phyloP scores from a whole-genome alignment of 805 yeast species.

The Groenewaldozyma tartarivorans region DNA sequence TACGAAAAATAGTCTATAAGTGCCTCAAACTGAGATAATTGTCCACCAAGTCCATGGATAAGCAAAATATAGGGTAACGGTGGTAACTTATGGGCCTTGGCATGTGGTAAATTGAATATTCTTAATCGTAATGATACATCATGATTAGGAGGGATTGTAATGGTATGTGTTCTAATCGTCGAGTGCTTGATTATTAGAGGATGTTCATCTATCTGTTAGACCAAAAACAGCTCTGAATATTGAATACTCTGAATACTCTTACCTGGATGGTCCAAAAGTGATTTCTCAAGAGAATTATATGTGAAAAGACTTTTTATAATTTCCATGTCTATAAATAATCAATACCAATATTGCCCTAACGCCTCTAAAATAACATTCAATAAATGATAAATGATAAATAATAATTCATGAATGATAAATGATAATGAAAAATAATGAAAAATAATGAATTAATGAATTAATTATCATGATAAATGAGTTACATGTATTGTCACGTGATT shows the following conservation, averaged over 20 bases:
- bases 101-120: slow-evolving; percentile 20
- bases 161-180: not conserved
- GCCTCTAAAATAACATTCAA: too few relatives aligned
- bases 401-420: too few relatives aligned
- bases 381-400: too few relatives aligned
- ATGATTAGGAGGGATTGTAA: not conserved
- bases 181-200: slow-evolving; percentile 15
- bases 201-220: slow-evolving; percentile 12
- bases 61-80: slow-evolving; percentile 51
- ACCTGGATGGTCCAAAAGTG: slow-evolving; percentile 12
- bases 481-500: too few relatives aligned
- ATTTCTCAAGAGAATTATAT: slow-evolving; percentile 13
- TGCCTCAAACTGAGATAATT: slow-evolving; percentile 73
- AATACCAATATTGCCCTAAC: too few relatives aligned
- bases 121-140: slow-evolving; percentile 11
- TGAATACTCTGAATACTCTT: not conserved
- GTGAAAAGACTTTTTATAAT: slow-evolving; percentile 12
- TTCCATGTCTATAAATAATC: slow-evolving; percentile 1
- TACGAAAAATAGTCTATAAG: slow-evolving; percentile 53
- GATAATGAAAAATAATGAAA: too few relatives aligned
- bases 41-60: slow-evolving; percentile 89
- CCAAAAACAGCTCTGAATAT: not conserved
- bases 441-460: too few relatives aligned
- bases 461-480: too few relatives aligned
- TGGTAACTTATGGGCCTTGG: slow-evolving; percentile 22